Evolutionary conservation across 2,329 filamentous ascomycete species (phyloP).

Genomic region (Nemania abortiva): DNA sequence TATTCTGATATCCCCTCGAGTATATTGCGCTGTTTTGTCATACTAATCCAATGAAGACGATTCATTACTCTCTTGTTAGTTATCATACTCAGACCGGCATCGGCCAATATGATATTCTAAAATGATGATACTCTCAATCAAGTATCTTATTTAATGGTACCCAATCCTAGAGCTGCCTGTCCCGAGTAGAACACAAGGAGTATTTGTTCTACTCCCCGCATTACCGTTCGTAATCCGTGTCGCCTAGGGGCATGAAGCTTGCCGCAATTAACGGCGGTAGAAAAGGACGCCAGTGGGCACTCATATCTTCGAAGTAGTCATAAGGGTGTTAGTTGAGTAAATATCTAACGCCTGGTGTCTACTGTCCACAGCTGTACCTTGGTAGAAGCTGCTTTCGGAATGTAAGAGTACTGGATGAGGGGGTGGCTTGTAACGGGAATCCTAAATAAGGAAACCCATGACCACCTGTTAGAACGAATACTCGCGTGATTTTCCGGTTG

Average conservation of each 20-base stretch:
- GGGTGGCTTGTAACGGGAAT: not conserved
- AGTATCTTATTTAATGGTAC: not conserved
- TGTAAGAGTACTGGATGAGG: not conserved
- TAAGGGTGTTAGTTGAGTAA: not conserved
- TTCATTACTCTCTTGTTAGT: not conserved
- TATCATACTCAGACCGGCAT: not conserved
- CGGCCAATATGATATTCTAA: not conserved
- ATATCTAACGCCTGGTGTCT: not conserved
- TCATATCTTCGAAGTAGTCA: not conserved
- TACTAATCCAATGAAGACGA: not conserved
- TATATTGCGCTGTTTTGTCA: too few relatives aligned
- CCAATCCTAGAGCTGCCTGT: not conserved
- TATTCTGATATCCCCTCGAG: not conserved
- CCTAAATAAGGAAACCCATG: not conserved
- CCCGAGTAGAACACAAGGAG: not conserved
- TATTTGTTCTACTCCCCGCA: not conserved
- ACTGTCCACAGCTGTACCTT: not conserved
- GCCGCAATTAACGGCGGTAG: not conserved
- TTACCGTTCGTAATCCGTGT: conserved; percentile 8
- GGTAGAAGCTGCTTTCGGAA: not conserved
- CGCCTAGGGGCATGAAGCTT: not conserved
- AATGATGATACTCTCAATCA: not conserved
- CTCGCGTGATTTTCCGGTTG: not conserved
- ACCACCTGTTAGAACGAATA: not conserved
- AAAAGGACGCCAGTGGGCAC: not conserved